Percentiles rank a stretch among this genome's conserved stretches.
These are phyloP conservation scores for Quercus parvula DNA, from an alignment of 306 rosid species.

Conservation along the genomic window DNA sequence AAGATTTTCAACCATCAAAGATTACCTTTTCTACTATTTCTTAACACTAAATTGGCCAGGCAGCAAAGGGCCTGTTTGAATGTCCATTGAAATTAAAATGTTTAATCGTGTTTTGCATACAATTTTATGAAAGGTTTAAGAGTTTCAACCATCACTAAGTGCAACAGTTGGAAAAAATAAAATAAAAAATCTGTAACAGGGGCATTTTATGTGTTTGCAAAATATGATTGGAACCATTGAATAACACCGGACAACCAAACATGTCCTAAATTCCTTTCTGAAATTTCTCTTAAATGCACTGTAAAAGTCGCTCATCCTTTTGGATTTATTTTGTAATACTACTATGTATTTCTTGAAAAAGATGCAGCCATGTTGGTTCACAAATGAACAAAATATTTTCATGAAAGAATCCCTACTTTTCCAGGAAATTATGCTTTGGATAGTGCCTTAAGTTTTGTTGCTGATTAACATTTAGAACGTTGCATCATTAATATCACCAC, in stretches of 20 bases:
- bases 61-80: no score
- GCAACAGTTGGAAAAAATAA: no score
- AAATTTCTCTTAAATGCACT: not conserved
- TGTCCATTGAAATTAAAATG: no score
- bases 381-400: constrained; percentile 2
- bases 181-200: not conserved
- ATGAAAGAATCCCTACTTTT: constrained; percentile 52
- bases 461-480: rapidly evolving
- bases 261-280: not conserved
- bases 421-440: constrained; percentile 64
- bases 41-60: no score
- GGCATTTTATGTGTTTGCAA: not conserved
- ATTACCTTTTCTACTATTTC: no score
- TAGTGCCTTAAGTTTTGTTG: constrained; percentile 33
- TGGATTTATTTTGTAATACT: not conserved
- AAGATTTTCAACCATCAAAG: not conserved
- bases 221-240: not conserved
- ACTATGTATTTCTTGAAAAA: constrained; percentile 8
- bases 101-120: no score
- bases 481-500: no score
- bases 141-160: no score
- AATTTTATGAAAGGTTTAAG: no score
- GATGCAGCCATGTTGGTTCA: not conserved
- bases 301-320: not conserved
- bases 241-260: not conserved